These are phyloP conservation scores for Madurella fahalii DNA, from an alignment of 2,329 filamentous ascomycete species.

Conservation along the genomic window DNA sequence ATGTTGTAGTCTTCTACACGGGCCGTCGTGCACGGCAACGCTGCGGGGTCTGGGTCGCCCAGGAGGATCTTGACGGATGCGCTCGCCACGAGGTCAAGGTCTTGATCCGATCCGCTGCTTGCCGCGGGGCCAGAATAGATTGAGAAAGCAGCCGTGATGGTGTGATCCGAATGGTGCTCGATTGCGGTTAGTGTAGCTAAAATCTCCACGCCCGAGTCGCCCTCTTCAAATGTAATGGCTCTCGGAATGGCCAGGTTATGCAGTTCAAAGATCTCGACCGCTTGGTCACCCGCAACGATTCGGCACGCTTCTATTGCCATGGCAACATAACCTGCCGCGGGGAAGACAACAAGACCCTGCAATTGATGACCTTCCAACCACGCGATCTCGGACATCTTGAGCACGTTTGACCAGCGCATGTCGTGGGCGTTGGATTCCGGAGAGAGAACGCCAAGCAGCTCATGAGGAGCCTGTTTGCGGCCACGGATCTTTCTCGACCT, in stretches of 20 bases:
- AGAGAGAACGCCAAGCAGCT: constrained; percentile 22
- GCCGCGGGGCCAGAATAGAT: constrained; percentile 3
- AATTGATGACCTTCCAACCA: constrained; percentile 39
- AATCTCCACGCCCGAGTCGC: constrained; percentile 9
- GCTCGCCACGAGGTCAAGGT: not conserved
- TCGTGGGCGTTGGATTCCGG: not conserved
- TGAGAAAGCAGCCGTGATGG: not conserved
- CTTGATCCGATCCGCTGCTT: not conserved
- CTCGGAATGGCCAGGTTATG: constrained; percentile 20
- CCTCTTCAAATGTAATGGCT: constrained; percentile 10
- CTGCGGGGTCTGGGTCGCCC: not conserved
- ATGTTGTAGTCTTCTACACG: not conserved
- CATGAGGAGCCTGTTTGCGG: constrained; percentile 16
- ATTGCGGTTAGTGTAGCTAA: constrained; percentile 2
- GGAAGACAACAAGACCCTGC: constrained; percentile 40
- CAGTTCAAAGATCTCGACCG: constrained; percentile 1
- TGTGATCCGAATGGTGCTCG: not conserved
- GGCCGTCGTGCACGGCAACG: not conserved
- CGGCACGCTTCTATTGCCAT: constrained; percentile 42
- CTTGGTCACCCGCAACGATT: constrained; percentile 1
- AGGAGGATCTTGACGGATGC: not conserved
- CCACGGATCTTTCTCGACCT: not conserved
- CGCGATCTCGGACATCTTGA: constrained; percentile 11
- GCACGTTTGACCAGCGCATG: constrained; percentile 17
- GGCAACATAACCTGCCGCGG: constrained; percentile 41